A percentile compares a stretch with the other conserved stretches of the same genome.
Evolutionary conservation across 2,329 filamentous ascomycete genomes (phyloP).

Genomic region (Epichloe gansuensis): DNA sequence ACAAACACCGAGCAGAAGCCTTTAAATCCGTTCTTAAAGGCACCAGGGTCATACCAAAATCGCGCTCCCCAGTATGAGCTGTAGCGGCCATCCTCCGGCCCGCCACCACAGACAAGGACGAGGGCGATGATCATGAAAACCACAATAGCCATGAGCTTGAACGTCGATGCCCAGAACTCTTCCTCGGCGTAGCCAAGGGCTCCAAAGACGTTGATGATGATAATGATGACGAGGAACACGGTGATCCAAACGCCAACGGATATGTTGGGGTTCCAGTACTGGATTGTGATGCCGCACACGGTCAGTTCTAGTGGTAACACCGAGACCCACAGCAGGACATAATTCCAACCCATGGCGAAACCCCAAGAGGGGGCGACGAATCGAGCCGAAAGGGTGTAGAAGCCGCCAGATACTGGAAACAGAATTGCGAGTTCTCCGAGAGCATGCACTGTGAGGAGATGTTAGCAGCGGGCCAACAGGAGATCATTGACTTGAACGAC

Average conservation of each 20-base stretch:
- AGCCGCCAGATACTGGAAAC: constrained; percentile 47
- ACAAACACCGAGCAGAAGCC: constrained; percentile 62
- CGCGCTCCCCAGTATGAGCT: constrained; percentile 35
- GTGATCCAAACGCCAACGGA: constrained; percentile 36
- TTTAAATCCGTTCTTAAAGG: constrained; percentile 61
- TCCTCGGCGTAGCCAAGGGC: constrained; percentile 37
- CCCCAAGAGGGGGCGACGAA: constrained; percentile 48
- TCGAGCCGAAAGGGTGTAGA: constrained; percentile 45
- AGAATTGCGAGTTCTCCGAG: constrained; percentile 45
- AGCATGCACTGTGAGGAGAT: constrained; percentile 30
- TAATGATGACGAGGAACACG: constrained; percentile 33
- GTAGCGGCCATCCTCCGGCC: constrained; percentile 35
- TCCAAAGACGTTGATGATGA: constrained; percentile 38
- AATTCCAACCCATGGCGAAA: constrained; percentile 40
- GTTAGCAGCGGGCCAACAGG: not conserved
- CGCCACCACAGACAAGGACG: constrained; percentile 46
- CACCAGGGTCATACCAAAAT: constrained; percentile 36
- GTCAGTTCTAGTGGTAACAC: constrained; percentile 36
- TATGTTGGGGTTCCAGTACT: constrained; percentile 35
- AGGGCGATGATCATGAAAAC: constrained; percentile 49
- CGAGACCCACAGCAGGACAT: constrained; percentile 34
- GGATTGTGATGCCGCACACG: constrained; percentile 35
- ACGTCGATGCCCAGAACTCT: constrained; percentile 37
- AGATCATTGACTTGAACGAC: not conserved
- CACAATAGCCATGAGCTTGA: constrained; percentile 41